Percentiles rank a stretch among this genome's conserved stretches.
phyloP scores from a whole-genome alignment of 768 basidiomycete species.

The Strobilomyces confusus region DNA sequence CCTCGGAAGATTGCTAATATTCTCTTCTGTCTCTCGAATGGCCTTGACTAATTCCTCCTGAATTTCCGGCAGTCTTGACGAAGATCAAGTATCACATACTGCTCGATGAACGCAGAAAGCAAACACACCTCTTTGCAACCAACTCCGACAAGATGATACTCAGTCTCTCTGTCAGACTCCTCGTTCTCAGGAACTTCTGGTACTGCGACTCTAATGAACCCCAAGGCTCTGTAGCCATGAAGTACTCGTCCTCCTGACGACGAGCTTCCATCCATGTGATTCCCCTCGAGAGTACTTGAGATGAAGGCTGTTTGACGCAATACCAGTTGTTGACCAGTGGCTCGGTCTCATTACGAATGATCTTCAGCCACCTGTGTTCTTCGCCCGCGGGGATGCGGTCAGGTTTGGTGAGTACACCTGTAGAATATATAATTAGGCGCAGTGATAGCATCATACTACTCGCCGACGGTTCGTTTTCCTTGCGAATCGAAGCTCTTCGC shows the following conservation, averaged over 20 bases:
- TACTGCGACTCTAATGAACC: conserved; percentile 45
- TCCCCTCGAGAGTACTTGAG: conserved; percentile 5
- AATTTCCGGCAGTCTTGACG: conserved; percentile 52
- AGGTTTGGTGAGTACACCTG: conserved; percentile 73
- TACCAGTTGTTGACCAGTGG: conserved; percentile 25
- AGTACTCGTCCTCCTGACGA: conserved; percentile 50
- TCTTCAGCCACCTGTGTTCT: conserved; percentile 42
- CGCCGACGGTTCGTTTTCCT: background rate
- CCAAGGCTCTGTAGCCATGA: conserved; percentile 48
- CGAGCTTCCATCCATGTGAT: conserved; percentile 58
- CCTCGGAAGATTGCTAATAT: background rate
- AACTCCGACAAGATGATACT: conserved; percentile 58
- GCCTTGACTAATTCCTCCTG: conserved; percentile 49
- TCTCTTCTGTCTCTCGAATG: conserved; percentile 35
- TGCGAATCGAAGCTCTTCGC: background rate
- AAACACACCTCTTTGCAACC: conserved; percentile 51
- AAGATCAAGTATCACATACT: background rate
- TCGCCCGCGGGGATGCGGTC: conserved; percentile 42
- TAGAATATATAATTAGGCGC: background rate
- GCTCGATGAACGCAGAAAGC: background rate
- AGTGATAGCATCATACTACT: background rate
- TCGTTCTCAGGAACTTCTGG: conserved; percentile 50
- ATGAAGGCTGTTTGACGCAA: conserved; percentile 37
- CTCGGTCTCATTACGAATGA: conserved; percentile 47
- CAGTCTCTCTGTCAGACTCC: conserved; percentile 51